Conservation (phyloP, 2,329 filamentous ascomycete genomes). For the Bimuria novae-zelandiae region DNA sequence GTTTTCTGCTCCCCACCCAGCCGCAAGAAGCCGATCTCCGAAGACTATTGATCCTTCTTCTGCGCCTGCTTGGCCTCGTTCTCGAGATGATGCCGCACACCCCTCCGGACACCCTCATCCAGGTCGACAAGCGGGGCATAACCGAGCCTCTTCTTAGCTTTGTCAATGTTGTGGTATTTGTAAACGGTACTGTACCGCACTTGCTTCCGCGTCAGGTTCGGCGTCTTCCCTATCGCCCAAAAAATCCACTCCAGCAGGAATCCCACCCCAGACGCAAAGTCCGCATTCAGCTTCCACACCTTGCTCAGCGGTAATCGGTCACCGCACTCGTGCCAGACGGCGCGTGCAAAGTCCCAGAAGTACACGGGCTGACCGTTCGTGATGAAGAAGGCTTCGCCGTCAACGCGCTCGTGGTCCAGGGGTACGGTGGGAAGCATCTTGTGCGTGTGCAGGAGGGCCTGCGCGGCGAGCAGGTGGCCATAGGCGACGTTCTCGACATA, state of each 20-base stretch:
- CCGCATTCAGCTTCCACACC: constrained; percentile 51
- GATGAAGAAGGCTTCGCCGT: constrained; percentile 58
- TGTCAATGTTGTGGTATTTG: constrained; percentile 76
- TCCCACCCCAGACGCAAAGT: constrained; percentile 49
- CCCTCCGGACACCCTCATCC: constrained; percentile 63
- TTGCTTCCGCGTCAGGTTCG: constrained; percentile 52
- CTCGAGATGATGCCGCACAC: constrained; percentile 49
- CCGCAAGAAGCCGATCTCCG: background rate
- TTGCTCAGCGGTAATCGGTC: constrained; percentile 41
- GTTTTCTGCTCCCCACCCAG: background rate
- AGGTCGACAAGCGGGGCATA: constrained; percentile 71
- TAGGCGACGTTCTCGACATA: constrained; percentile 59
- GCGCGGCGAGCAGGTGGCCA: constrained; percentile 56
- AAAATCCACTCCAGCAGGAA: constrained; percentile 52
- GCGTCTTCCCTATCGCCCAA: constrained; percentile 51
- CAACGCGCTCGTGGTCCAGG: constrained; percentile 51
- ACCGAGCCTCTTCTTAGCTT: constrained; percentile 71
- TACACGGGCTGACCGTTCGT: constrained; percentile 57
- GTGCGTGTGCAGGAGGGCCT: constrained; percentile 54
- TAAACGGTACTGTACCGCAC: constrained; percentile 74
- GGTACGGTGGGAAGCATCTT: constrained; percentile 45
- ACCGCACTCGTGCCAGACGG: constrained; percentile 53
- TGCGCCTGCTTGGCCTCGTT: constrained; percentile 34
- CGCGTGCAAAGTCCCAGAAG: constrained; percentile 57
- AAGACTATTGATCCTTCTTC: constrained; percentile 42